Evolutionary conservation across 1,284 basidiomycete genomes (phyloP).

Genomic region (Kwoniella shivajii): DNA sequence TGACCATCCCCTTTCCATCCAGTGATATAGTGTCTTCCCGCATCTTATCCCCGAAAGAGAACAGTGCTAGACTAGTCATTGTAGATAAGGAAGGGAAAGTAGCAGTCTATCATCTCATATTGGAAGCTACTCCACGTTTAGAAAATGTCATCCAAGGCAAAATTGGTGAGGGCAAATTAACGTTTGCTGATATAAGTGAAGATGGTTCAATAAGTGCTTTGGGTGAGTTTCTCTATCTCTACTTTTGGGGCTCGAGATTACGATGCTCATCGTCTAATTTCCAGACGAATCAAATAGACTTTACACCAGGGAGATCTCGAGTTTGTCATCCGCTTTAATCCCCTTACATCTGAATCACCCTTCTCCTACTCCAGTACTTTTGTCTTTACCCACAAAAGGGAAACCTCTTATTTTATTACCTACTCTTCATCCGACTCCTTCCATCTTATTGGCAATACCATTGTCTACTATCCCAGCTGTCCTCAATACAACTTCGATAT

Average conservation of each 20-base stretch:
- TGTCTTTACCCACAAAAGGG: conserved; percentile 28
- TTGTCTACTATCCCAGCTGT: conserved; percentile 33
- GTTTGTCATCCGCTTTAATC: conserved; percentile 6
- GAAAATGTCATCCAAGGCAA: conserved; percentile 18
- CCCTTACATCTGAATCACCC: conserved; percentile 11
- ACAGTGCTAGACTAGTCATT: conserved; percentile 6
- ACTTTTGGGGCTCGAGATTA: neutral
- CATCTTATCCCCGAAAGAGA: conserved; percentile 5
- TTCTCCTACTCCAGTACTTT: conserved; percentile 14
- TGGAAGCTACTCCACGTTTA: conserved; percentile 4
- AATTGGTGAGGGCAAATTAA: conserved; percentile 13
- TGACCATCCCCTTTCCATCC: neutral
- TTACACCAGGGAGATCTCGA: conserved; percentile 10
- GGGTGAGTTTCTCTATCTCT: conserved; percentile 15
- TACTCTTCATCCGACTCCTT: conserved; percentile 28
- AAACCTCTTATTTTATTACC: conserved; percentile 30
- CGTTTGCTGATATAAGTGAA: conserved; percentile 30
- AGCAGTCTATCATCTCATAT: conserved; percentile 6
- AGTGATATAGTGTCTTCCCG: conserved; percentile 14
- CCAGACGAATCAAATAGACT: conserved; percentile 11
- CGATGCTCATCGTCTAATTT: neutral
- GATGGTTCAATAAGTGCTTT: conserved; percentile 38
- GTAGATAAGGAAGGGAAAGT: conserved; percentile 20
- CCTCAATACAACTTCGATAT: conserved; percentile 26
- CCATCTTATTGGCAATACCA: conserved; percentile 37